Base-by-base conservation (phyloP, 495 filamentous ascomycete genomes). In the Thozetella sp. region DNA sequence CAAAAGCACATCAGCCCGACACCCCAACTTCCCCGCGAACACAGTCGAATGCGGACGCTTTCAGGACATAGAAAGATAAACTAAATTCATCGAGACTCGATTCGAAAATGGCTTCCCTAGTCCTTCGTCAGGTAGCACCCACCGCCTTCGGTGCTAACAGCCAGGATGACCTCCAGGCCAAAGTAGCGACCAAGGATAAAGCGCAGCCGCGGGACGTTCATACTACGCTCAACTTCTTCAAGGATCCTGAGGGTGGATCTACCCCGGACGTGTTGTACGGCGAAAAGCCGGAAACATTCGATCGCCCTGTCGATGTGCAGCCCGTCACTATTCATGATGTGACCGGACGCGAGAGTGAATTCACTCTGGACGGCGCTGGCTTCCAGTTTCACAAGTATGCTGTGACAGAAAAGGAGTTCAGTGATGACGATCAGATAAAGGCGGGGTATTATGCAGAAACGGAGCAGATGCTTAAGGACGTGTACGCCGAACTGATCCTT, bases 341-440 rank as follows among this genome's bases (percentile, higher is more conserved):
- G 56, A 75, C 73, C 23, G 81, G 80, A 20, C 68, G 73, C n/a
- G 80, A 83, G 59, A 67, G 75, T 1, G 72, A 81, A 59, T 83
- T 80, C 60, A 72, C 74, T 0, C 65, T 85, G 19, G 81, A 85
- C 61, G 66, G 56, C 2, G 73, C 76, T 19, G 80, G 80, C 0
- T 85, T 84, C 66, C 80, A 85, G 66, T 71, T 76, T 20, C 74
- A 78, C 53, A 77, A 76, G 30, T 80, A 83, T 57, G 64, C 68
- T 30, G 82, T 79, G 63, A 52, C 53, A 6, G 80, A 83, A 61
- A 83, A 75, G 27, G 76, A 76, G 3, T 84, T 86, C 54, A n/a
- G 71, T 1, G 83, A 88, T 56, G 83, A 87, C 13, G 83, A 81
- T 27, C 62, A 83, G 57, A 85, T 88, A 60, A 77, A 83, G 61